Conservation (phyloP, 1,139 yeast species). For the Sugiyamaella xylanicola region DNA sequence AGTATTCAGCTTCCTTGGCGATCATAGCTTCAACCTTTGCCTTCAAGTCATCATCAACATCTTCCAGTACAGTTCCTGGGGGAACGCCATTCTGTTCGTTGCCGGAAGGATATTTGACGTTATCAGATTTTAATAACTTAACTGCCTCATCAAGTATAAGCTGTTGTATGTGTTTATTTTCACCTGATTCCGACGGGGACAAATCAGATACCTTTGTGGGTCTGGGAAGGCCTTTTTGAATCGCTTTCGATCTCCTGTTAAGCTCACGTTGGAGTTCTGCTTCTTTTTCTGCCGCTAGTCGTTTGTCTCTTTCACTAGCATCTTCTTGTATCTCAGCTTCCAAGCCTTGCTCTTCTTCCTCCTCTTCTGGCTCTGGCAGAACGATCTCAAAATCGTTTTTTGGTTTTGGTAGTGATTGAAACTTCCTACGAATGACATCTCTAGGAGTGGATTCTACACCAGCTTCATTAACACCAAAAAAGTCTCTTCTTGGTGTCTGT, state of each 20-base stretch:
- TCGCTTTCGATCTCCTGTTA: constrained; percentile 52
- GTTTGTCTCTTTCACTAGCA: constrained; percentile 44
- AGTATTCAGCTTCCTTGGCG: constrained; percentile 33
- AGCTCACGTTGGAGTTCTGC: constrained; percentile 35
- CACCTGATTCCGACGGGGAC: constrained; percentile 1
- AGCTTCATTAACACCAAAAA: constrained; percentile 30
- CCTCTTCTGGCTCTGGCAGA: constrained; percentile 39
- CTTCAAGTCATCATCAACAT: constrained; percentile 47
- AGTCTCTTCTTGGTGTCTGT: constrained; percentile 31
- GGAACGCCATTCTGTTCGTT: constrained; percentile 24
- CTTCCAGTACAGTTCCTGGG: constrained; percentile 39
- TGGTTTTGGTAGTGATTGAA: constrained; percentile 55
- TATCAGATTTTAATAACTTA: constrained; percentile 53
- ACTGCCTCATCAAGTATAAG: constrained; percentile 46
- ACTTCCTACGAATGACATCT: constrained; percentile 36
- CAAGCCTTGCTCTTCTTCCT: constrained; percentile 14
- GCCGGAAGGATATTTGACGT: constrained; percentile 41
- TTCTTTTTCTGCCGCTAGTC: constrained; percentile 33
- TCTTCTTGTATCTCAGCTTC: constrained; percentile 36
- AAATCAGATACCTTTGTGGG: constrained; percentile 44
- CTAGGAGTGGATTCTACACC: constrained; percentile 31
- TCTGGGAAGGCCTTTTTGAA: constrained; percentile 54
- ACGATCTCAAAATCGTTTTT: constrained; percentile 60
- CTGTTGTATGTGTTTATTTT: constrained; percentile 19
- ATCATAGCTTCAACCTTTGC: constrained; percentile 43